Base-by-base conservation (phyloP, 495 filamentous ascomycete genomes). In the Aspergillus conjunctus region DNA sequence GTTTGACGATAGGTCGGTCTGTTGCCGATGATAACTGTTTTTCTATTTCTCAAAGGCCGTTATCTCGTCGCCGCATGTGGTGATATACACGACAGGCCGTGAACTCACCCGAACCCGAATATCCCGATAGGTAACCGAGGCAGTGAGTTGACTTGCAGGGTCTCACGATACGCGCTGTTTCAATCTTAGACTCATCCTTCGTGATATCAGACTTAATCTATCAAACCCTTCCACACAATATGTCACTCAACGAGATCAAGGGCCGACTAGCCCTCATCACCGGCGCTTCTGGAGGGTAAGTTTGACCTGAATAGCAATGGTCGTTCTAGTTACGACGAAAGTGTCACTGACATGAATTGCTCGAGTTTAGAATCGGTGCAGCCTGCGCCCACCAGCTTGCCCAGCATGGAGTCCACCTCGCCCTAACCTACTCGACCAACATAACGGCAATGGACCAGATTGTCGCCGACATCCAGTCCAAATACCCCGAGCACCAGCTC, bases 211-310 rank as follows among this genome's bases (percentile, higher is more conserved):
- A 0, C 37, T 2, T 41, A 41, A n/a, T n/a, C n/a, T n/a, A 7
- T 41, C 34, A 0, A 11, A 26, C 5, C 37, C 37, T 41, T 12
- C 15, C 9, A 2, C 37, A 41, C 34, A 62, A 17, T 52, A 72
- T 72, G 70, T 68, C 70, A 20, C 51, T 82, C 60, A 86, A 87
- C 65, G 76, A 81, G 33, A 75, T 87, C 55, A 71, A 66, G 18
- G 85, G 84, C 61, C 81, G 83, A 46, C 74, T 88, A 17, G 85
- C 83, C 59, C 79, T 88, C 6, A 80, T 88, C 60, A 88, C 86
- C 4, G 86, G 86, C 20, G 86, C 85, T 61, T 87, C 85, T 31
- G 85, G 85, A 69, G 85, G 86, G 85, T 87, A 79, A 63, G 73
- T 59, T 26, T n/a, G n/a, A n/a, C n/a, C n/a, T n/a, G n/a, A n/a